Evolutionary conservation across 768 basidiomycete genomes (phyloP).

Genomic region (Tricholomella constricta): DNA sequence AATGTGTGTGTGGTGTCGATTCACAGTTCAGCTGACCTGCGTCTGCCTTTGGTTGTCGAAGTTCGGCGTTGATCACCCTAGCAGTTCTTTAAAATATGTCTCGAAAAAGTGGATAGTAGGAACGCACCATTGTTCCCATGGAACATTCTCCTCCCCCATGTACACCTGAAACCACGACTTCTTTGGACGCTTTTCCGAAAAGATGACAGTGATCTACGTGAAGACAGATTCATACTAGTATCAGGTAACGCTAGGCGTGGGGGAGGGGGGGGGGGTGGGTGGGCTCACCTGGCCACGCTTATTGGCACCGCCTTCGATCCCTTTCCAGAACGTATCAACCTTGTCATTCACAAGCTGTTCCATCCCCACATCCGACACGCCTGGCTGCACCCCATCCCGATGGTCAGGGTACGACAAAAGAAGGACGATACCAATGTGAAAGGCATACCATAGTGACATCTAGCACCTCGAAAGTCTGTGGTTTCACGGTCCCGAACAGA

Average conservation of each 20-base stretch:
- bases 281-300: constrained; percentile 69
- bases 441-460: constrained; percentile 79
- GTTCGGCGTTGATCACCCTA: constrained; percentile 81
- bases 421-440: too few species aligned
- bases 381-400: constrained; percentile 51
- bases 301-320: constrained; percentile 59
- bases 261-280: too few species aligned
- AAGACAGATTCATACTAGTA: neutral
- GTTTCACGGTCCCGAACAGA: constrained; percentile 77
- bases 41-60: constrained; percentile 70
- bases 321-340: constrained; percentile 79
- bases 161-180: constrained; percentile 79
- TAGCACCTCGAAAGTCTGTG: constrained; percentile 74
- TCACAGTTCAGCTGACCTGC: constrained; percentile 41
- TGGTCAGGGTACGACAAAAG: neutral
- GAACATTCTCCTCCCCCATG: constrained; percentile 76
- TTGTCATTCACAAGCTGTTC: constrained; percentile 74
- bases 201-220: constrained; percentile 65
- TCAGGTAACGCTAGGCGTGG: too few species aligned
- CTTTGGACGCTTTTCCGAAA: constrained; percentile 76
- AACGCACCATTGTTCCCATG: constrained; percentile 83
- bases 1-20: too few species aligned
- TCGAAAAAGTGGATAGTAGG: neutral
- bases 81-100: neutral
- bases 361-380: constrained; percentile 72